phyloP scores from a whole-genome alignment of 805 yeast genomes.

The Candida coquimbonensis region DNA sequence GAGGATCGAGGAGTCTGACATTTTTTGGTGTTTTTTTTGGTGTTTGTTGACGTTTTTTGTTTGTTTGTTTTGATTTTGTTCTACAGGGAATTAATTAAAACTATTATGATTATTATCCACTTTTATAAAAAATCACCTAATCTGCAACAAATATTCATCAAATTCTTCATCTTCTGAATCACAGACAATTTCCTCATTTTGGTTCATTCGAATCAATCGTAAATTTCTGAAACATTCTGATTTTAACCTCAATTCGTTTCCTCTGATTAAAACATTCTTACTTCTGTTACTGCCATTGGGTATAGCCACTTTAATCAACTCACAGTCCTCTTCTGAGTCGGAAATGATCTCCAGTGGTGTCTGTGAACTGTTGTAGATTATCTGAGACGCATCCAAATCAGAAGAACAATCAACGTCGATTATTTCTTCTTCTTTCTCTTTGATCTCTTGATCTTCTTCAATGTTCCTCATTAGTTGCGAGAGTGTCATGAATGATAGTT shows the following conservation, averaged over 20 bases:
- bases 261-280: not conserved
- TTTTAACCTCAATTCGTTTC: not conserved
- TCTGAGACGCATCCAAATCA: not conserved
- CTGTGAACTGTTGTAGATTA: no score
- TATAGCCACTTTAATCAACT: not conserved
- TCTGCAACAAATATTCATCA: no score
- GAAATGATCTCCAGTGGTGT: no score
- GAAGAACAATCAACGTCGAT: not conserved
- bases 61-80: no score
- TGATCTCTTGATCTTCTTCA: not conserved
- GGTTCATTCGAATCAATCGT: not conserved
- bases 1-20: slow-evolving; percentile 10
- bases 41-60: no score
- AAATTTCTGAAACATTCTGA: not conserved
- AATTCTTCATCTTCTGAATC: slow-evolving; percentile 4
- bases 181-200: not conserved
- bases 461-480: slow-evolving; percentile 2
- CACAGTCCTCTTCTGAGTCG: no score
- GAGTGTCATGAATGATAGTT: slow-evolving; percentile 5
- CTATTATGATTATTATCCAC: no score
- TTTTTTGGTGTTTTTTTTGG: not conserved
- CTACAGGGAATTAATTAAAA: no score
- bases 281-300: not conserved
- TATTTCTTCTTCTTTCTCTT: not conserved
- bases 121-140: no score